Evolutionary conservation across 2,329 filamentous ascomycete genomes (phyloP).

Genomic region (Aspergillus caelatus): DNA sequence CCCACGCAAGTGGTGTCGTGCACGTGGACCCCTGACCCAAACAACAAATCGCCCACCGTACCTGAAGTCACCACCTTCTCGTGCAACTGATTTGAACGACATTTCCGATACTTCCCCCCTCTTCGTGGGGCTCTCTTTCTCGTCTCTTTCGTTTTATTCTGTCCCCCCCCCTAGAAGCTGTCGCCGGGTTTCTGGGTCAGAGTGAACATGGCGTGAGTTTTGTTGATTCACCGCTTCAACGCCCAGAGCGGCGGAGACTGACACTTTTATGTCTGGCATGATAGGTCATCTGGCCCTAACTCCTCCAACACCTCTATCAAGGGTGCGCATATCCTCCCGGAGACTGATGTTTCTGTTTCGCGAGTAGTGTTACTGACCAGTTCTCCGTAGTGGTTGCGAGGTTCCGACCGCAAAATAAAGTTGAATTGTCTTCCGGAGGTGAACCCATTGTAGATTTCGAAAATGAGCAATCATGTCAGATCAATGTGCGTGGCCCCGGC

Average conservation of each 20-base stretch:
- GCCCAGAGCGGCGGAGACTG: conserved; percentile 9
- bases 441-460: conserved; percentile 89
- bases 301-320: conserved; percentile 57
- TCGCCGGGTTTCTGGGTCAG: conserved; percentile 18
- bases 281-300: conserved; percentile 34
- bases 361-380: conserved; percentile 45
- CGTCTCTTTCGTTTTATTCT: conserved; percentile 18
- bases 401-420: conserved; percentile 94
- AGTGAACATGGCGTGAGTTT: conserved; percentile 53
- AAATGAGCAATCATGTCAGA: conserved; percentile 81
- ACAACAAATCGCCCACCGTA: conserved; percentile 16
- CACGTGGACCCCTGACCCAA: conserved; percentile 35
- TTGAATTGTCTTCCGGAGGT: conserved; percentile 87
- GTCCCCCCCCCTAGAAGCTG: conserved; percentile 1
- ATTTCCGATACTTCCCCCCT: conserved; percentile 20
- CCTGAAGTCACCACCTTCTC: not conserved
- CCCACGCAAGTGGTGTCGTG: conserved; percentile 17
- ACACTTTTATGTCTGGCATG: conserved; percentile 22
- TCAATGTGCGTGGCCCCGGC: conserved; percentile 66
- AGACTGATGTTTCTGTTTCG: conserved; percentile 2
- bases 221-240: conserved; percentile 11
- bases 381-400: conserved; percentile 79
- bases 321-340: conserved; percentile 44
- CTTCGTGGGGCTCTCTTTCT: conserved; percentile 26
- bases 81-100: conserved; percentile 18